A percentile compares a stretch with the other conserved stretches of the same genome.
phyloP scores from a whole-genome alignment of 2,329 filamentous ascomycete species.

The Epicoccum nigrum region DNA sequence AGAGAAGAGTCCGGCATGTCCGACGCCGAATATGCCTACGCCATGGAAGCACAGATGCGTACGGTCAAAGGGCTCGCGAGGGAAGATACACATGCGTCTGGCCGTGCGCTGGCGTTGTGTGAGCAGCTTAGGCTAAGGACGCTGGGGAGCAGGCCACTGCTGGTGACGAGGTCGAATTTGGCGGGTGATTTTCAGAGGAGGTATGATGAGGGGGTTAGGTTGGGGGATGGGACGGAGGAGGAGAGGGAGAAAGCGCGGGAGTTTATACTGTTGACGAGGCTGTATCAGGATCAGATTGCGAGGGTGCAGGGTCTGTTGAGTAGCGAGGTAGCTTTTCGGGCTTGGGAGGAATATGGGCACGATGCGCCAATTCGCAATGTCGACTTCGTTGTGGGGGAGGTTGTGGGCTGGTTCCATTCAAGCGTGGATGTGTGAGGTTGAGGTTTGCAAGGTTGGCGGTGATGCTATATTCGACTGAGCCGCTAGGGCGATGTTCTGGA shows the following conservation, averaged over 20 bases:
- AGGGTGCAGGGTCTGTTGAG: conserved; percentile 8
- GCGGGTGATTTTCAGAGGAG: neutral
- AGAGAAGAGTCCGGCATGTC: conserved; percentile 10
- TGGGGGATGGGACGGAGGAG: conserved; percentile 10
- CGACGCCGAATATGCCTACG: conserved; percentile 13
- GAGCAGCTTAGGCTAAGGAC: conserved; percentile 8
- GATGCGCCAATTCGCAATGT: conserved; percentile 12
- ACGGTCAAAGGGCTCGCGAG: neutral
- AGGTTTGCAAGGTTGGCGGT: too few species aligned
- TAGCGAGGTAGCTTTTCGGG: neutral
- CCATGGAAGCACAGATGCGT: neutral
- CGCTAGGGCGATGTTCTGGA: too few species aligned
- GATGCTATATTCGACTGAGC: too few species aligned
- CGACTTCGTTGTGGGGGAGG: conserved; percentile 2
- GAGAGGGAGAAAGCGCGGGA: conserved; percentile 4
- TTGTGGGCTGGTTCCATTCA: too few species aligned
- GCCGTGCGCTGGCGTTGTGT: conserved; percentile 1
- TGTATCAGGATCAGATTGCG: conserved; percentile 11
- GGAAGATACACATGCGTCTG: conserved; percentile 15
- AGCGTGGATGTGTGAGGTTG: too few species aligned
- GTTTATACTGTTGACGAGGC: conserved; percentile 5
- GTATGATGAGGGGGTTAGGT: neutral
- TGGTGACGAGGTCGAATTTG: conserved; percentile 11
- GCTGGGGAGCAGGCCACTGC: conserved; percentile 7
- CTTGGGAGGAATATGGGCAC: conserved; percentile 4